Evolutionary conservation across 805 yeast species (phyloP), one percentile per base, ranked within the genome.

Genomic region (Metschnikowia matae): DNA sequence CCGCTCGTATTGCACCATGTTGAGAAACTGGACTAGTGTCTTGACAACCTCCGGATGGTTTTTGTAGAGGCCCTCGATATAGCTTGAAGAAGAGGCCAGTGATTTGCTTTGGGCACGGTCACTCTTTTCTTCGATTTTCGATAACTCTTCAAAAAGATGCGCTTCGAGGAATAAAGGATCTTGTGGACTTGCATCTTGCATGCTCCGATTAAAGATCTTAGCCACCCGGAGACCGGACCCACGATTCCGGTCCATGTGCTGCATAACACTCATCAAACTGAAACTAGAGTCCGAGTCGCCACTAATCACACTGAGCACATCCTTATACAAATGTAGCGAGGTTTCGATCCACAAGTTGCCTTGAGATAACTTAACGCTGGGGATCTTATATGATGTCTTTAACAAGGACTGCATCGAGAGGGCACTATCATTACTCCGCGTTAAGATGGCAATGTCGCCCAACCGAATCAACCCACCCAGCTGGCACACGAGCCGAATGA

Each of bases 211-310:
- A 50, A 71, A 69, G 21, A 69, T 48, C 43, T 66, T 66, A 4
- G 68, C 48, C 2, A 67, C 56, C 21, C 75, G 51, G 2, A 48
- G 15, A 18, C 58, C 57, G 10, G 62, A 50, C 1, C 68, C 69
- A 6, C 50, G 35, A 17, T 52, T 54, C 13, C 52, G 46, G 49
- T 71, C 77, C 13, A 72, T 33, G 6, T 54, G 47, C 32, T 62
- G 45, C 6, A 73, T 43, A 6, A 65, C 40, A 48, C 67, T 59
- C 44, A 73, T 45, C 17, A 71, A 55, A 7, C 68, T 62, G 48
- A 73, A 62, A 37, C 68, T 72, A 20, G 69, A 53, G 8, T 70
- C 70, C 3, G 65, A 48, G 13, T 65, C 68, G n/a, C 62, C 60
- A 10, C 61, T 60, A 3, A 54, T 17, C 64, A 66, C 29, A 48